A percentile compares a stretch with the other conserved stretches of the same genome.
Conservation (phyloP, 495 filamentous ascomycete genomes). For the Neurospora pannonica region DNA sequence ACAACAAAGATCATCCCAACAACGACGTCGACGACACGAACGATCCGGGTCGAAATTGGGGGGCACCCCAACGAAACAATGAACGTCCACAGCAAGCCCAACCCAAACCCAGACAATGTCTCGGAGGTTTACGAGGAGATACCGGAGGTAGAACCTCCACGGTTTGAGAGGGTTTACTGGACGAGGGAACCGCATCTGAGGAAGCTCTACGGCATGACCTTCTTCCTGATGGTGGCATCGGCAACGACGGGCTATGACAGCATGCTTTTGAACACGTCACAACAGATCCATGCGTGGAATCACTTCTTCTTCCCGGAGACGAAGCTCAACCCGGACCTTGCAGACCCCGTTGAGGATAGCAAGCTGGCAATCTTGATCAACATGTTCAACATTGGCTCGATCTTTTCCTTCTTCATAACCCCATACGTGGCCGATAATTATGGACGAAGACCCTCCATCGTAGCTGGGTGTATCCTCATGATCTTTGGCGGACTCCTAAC, state of each 20-base stretch:
- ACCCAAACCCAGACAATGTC: conserved; percentile 5
- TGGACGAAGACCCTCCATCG: conserved; percentile 49
- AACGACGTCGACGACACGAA: background rate
- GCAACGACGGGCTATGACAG: conserved; percentile 61
- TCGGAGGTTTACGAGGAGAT: conserved; percentile 30
- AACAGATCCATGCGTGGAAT: conserved; percentile 45
- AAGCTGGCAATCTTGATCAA: conserved; percentile 57
- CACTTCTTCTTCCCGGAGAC: conserved; percentile 38
- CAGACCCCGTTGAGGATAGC: conserved; percentile 25
- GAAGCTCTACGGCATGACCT: conserved; percentile 46
- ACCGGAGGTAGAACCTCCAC: conserved; percentile 36
- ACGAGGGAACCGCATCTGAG: conserved; percentile 48
- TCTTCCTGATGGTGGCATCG: conserved; percentile 51
- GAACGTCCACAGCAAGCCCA: background rate
- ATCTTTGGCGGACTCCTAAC: conserved; percentile 35
- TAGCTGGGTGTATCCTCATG: conserved; percentile 53
- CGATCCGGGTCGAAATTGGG: background rate
- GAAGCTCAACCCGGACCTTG: conserved; percentile 20
- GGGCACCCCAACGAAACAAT: background rate
- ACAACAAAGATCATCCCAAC: background rate
- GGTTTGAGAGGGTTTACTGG: conserved; percentile 53
- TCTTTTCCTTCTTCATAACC: conserved; percentile 56
- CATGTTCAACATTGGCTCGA: conserved; percentile 60
- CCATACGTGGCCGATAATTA: conserved; percentile 55
- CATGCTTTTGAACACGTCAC: conserved; percentile 50